Evolutionary conservation across 192 early-diverging fungal species (phyloP), one percentile per base, ranked within the genome.

Genomic region (Funneliformis geosporum): DNA sequence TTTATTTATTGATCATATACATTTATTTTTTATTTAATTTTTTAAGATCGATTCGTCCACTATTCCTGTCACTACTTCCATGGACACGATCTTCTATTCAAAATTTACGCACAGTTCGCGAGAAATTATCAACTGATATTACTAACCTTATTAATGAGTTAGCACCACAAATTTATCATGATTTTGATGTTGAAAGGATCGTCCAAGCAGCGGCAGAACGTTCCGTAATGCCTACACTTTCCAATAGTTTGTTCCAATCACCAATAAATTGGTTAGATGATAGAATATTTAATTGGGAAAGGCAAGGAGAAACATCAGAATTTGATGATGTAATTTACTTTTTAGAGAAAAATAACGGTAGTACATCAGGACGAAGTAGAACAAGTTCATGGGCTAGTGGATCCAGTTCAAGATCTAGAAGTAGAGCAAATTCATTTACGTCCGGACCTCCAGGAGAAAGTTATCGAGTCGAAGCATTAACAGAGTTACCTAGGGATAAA

Each of bases 71-170:
- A 21, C 72, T 93, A 40, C 81, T 89, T 5, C 84, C 91, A 79
- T 84, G 85, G 79, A 77, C 81, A 82, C 75, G 88, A 84, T 46
- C 81, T 81, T 76, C 87, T 79, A 87, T 91, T 62, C 88, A 84
- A 71, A 90, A 89, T 73, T 87, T 99, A 60, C 89, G 93, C 21
- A 82, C 82, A 25, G 88, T 88, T 40, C 90, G 97, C 33, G 85
- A 90, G 42, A 86, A 93, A 60, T 88, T 99, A 2, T 91, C 93
- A 16, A 86, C 87, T 68, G 88, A 93, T 61, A 90, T 99, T 70
- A 95, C 91, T 21, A 87, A 89, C 2, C 77, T 95, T 33, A 94
- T 99, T 75, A 93, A 95, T 62, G 95, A 96, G 72, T 89, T 95
- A 28, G 96, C 93, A 16, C 93, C 93, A 12, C 88, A 93, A 79